phyloP scores from a whole-genome alignment of 257 asterid species.

The Echites panduratus region DNA sequence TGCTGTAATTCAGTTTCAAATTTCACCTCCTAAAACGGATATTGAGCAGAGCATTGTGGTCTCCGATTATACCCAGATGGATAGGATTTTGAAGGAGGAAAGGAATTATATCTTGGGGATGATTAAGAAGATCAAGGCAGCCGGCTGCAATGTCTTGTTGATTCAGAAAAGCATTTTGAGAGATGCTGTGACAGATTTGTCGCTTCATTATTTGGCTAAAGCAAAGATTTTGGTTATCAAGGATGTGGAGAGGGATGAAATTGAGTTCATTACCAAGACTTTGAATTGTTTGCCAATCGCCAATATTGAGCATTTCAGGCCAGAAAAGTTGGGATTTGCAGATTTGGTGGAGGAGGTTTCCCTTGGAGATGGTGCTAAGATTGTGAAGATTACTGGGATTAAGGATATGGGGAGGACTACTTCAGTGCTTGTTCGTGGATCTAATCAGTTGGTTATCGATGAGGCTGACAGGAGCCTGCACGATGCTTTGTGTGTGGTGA shows the following conservation, averaged over 20 bases:
- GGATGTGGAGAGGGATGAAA: constrained; percentile 98
- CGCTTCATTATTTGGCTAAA: constrained; percentile 85
- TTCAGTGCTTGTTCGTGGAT: constrained; percentile 87
- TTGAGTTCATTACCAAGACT: constrained; percentile 97
- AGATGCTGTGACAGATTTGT: constrained; percentile 95
- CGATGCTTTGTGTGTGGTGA: constrained; percentile 91
- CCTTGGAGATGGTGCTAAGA: constrained; percentile 94
- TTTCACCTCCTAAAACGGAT: constrained; percentile 96
- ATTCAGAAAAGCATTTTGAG: constrained; percentile 98
- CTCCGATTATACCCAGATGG: constrained; percentile 97
- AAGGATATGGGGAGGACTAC: constrained; percentile 98
- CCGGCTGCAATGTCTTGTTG: constrained; percentile 89
- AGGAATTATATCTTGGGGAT: constrained; percentile 86
- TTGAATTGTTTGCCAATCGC: constrained; percentile 95
- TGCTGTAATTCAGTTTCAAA: constrained; percentile 90
- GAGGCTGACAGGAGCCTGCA: constrained; percentile 99
- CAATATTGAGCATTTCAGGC: constrained; percentile 84
- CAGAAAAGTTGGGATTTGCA: constrained; percentile 81
- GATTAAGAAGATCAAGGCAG: constrained; percentile 91
- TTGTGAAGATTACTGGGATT: constrained; percentile 84
- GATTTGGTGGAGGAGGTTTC: constrained; percentile 92
- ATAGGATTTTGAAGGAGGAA: constrained; percentile 96
- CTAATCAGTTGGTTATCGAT: constrained; percentile 84
- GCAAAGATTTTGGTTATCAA: constrained; percentile 88
- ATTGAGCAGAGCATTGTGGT: constrained; percentile 96